A percentile compares a stretch with the other conserved stretches of the same genome.
phyloP scores from a whole-genome alignment of 2,329 filamentous ascomycete genomes.

The Scleromitrula shiraiana region DNA sequence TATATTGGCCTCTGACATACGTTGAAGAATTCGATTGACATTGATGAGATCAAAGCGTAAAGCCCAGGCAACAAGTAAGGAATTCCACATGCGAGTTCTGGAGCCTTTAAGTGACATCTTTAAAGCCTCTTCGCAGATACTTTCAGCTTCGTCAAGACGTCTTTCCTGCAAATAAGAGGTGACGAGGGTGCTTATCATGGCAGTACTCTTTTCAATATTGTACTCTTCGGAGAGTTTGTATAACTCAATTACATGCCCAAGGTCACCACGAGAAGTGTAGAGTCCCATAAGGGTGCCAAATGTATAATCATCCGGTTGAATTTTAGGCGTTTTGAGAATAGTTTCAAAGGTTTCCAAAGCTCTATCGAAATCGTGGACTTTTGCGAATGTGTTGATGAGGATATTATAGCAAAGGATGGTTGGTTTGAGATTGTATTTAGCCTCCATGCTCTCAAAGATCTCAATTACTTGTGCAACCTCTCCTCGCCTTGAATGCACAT shows the following conservation, averaged over 20 bases:
- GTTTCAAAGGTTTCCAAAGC: constrained; percentile 56
- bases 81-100: constrained; percentile 67
- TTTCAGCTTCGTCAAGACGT: constrained; percentile 46
- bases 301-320: constrained; percentile 52
- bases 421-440: constrained; percentile 47
- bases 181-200: constrained; percentile 58
- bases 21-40: constrained; percentile 44
- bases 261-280: constrained; percentile 62
- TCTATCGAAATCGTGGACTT: constrained; percentile 57
- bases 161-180: constrained; percentile 57
- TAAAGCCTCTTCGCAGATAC: constrained; percentile 49
- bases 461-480: constrained; percentile 51
- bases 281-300: constrained; percentile 70
- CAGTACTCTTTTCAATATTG: constrained; percentile 41
- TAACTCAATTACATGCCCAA: constrained; percentile 58
- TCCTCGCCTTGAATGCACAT: constrained; percentile 62
- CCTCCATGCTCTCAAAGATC: constrained; percentile 54
- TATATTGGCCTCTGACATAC: constrained; percentile 46
- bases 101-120: constrained; percentile 41
- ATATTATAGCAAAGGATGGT: constrained; percentile 65
- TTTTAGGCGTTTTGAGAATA: constrained; percentile 39
- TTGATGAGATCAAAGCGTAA: constrained; percentile 48
- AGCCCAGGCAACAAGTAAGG: constrained; percentile 62
- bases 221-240: constrained; percentile 53
- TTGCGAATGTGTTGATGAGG: constrained; percentile 62